These are phyloP conservation scores for Coniochaeta sp. DNA, from an alignment of 2,329 filamentous ascomycete species.

Conservation along the genomic window DNA sequence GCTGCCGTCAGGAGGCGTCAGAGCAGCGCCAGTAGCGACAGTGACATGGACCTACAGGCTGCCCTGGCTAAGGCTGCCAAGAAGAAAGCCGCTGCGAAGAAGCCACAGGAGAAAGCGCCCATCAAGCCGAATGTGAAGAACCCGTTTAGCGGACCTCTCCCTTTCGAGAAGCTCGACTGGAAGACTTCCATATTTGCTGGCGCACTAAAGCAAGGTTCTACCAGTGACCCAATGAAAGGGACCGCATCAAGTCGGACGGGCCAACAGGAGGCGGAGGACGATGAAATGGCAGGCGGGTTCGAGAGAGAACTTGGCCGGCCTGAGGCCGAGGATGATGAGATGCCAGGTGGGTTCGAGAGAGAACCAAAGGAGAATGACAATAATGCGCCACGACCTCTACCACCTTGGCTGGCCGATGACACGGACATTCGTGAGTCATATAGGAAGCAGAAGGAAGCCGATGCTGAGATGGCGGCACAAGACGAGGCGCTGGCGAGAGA, in stretches of 20 bases:
- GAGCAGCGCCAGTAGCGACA: conserved; percentile 56
- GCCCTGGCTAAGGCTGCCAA: conserved; percentile 65
- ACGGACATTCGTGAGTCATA: conserved; percentile 59
- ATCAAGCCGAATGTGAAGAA: conserved; percentile 48
- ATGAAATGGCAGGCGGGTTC: conserved; percentile 12
- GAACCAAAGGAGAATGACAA: conserved; percentile 28
- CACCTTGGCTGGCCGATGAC: conserved; percentile 65
- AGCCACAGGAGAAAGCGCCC: conserved; percentile 20
- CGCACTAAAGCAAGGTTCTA: conserved; percentile 26
- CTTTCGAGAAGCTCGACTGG: conserved; percentile 80
- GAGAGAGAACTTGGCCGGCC: conserved; percentile 9
- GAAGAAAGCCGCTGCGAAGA: conserved; percentile 38
- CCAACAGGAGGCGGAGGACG: conserved; percentile 5
- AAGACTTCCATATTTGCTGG: conserved; percentile 49
- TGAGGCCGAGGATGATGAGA: conserved; percentile 34
- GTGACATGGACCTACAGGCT: conserved; percentile 72
- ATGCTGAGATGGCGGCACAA: conserved; percentile 56
- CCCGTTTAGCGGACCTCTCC: conserved; percentile 70
- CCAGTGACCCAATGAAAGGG: conserved; percentile 7
- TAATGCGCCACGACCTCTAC: conserved; percentile 51
- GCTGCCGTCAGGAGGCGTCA: conserved; percentile 44
- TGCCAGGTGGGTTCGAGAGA: conserved; percentile 60
- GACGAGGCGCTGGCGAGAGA: conserved; percentile 50
- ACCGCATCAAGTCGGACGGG: not conserved
- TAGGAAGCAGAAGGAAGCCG: conserved; percentile 48